Conservation (phyloP, 2,329 filamentous ascomycete genomes). For the Colletotrichum phormii region DNA sequence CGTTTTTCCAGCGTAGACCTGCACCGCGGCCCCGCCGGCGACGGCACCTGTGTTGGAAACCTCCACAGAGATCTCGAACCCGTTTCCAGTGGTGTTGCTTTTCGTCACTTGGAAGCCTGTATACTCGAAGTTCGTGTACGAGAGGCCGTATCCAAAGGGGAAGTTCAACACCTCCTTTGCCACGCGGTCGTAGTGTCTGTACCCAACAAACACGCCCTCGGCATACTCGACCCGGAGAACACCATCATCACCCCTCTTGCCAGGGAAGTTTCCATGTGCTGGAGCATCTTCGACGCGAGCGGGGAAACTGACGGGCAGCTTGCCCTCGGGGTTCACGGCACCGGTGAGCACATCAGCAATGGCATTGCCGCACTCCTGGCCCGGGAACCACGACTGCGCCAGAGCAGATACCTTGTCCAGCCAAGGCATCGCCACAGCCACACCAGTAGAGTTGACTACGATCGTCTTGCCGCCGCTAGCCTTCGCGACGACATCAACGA, state of each 20-base stretch:
- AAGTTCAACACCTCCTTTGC: constrained; percentile 69
- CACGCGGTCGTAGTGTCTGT: constrained; percentile 74
- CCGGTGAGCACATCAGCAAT: constrained; percentile 76
- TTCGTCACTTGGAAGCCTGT: constrained; percentile 56
- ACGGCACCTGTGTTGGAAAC: constrained; percentile 70
- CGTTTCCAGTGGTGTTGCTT: constrained; percentile 52
- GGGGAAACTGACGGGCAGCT: constrained; percentile 73
- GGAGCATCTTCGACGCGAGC: constrained; percentile 70
- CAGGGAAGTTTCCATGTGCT: constrained; percentile 70
- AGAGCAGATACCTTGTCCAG: constrained; percentile 66
- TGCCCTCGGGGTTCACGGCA: constrained; percentile 72
- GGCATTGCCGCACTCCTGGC: constrained; percentile 76
- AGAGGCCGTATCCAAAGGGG: constrained; percentile 74
- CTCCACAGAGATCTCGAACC: constrained; percentile 57
- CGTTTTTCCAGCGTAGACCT: constrained; percentile 59
- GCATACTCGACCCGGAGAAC: constrained; percentile 72
- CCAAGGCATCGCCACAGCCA: constrained; percentile 72
- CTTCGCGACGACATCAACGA: constrained; percentile 67
- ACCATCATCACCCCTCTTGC: constrained; percentile 53
- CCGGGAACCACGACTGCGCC: constrained; percentile 76
- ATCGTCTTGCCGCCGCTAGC: constrained; percentile 69
- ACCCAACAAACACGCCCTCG: constrained; percentile 78
- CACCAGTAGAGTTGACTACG: constrained; percentile 74
- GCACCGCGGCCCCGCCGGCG: constrained; percentile 64
- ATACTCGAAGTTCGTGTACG: constrained; percentile 70